Base-by-base conservation (phyloP, 2,329 filamentous ascomycete species). In the Shiraia bambusicola region DNA sequence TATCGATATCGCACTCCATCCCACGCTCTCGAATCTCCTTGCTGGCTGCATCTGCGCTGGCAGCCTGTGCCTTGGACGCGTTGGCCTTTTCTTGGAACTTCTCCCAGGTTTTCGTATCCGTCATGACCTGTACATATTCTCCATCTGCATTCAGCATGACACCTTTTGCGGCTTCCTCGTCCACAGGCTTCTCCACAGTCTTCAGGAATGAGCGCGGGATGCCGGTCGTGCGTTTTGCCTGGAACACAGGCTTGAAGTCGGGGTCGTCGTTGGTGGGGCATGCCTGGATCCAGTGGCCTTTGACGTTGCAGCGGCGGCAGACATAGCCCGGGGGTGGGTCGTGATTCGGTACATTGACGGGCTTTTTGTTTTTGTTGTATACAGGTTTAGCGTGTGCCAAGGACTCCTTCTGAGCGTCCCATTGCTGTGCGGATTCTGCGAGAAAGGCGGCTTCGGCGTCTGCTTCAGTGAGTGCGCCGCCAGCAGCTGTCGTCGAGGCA, bases 261-360 rank as follows among this genome's bases (percentile, higher is more conserved):
- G 93, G 92, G 55, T 98, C 91, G 67, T 95, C 89, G 68, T 98
- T 98, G n/a, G 92, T 98, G 6, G 93, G 93, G 63, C 93, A 98
- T 37, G 88, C 82, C 72, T 97, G 92, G 50, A 98, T 98, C 92
- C 92, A 98, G 69, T 98, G 93, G n/a, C 91, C 93, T 73, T 96
- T 96, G 69, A 96, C 87, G 48, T 90, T 87, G 70, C 93, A 98
- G 35, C 93, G 86, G 67, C 96, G 95, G 72, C 93, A 98, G 48
- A 96, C 86, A 69, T 98, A 98, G 38, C 91, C 91, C 38, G 87
- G 86, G 1, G 93, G 93, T 2, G 93, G 91, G 32, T 93, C 89
- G 63, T 95, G 91, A 58, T 95, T 91, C 3, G 93, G 93, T 19
- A 95, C 87, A 52, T 88, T 87, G 42, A 80, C 76, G 3, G 81